Evolutionary conservation across 164 flowering plant genomes (phyloP), one percentile per base, ranked within the genome.

Genomic region (Amborella trichopoda): DNA sequence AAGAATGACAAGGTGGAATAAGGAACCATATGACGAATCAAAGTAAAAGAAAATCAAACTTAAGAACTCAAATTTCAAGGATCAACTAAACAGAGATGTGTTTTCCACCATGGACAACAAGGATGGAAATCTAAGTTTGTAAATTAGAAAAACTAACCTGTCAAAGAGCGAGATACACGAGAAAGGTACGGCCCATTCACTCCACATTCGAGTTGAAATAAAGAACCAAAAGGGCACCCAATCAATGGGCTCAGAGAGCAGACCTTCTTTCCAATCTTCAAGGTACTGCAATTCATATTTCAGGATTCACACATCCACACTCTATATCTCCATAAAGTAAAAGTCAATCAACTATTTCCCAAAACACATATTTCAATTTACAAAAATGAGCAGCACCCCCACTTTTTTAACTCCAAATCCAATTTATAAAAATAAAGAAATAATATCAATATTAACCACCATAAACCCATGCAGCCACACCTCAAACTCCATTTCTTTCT

Each of bases 191-290:
- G 66, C 37, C 88, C 93, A 12, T 75, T 58, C 9, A 50, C 24
- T 23, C 86, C 88, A 12, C 23, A 64, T 37, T 80, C 85, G 5
- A 81, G 60, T 52, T 80, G 83, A 64, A 91, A 87, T 44, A 72
- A 23, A 42, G 95, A 81, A 27, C 98, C 98, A 25, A 87, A 91
- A 1, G 83, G 82, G 46, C 93, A 81, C n/a, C 95, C 95, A 56
- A 91, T 68, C 69, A 91, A 56, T 0, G 96, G 93, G 52, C 65
- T 61, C 40, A 91, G 53, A 4, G 81, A 73, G 52, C 61, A 87
- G 28, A 63, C 76, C 49, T 80, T 80, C 33, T 80, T 73, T 62
- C 91, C 95, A 52, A 91, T 78, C 63, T 87, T 91, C 63, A 91
- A 18, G 5, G 69, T 80, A 74, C 99, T 91, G 65, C 58, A 64